Conservation (phyloP, 495 filamentous ascomycete species). For the Aspergillus campestris region DNA sequence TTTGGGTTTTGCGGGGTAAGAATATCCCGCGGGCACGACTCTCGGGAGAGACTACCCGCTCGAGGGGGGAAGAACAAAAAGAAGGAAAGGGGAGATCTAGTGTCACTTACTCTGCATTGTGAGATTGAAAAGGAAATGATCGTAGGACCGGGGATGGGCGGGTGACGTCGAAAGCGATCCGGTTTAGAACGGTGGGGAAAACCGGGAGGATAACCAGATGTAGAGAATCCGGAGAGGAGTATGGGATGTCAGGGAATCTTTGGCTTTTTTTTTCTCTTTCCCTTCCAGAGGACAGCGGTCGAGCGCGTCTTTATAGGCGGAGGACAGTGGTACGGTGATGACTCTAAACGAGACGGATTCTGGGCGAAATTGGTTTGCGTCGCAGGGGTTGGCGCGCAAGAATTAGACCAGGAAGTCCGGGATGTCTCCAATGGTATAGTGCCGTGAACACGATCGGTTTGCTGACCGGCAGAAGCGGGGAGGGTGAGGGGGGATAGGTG, state of each 20-base stretch:
- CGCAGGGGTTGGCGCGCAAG: background rate
- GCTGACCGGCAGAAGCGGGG: slow-evolving; percentile 7
- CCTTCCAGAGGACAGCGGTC: too few relatives aligned
- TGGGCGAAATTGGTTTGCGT: slow-evolving; percentile 2
- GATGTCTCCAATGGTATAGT: background rate
- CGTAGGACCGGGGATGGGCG: background rate
- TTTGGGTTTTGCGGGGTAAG: slow-evolving; percentile 7
- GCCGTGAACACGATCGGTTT: slow-evolving; percentile 4
- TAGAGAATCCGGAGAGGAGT: too few relatives aligned
- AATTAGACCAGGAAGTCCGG: slow-evolving; percentile 4
- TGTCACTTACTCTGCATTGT: slow-evolving; percentile 20
- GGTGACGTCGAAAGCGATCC: slow-evolving; percentile 3
- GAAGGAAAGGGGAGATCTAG: background rate
- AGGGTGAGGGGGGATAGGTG: slow-evolving; percentile 17
- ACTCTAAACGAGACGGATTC: too few relatives aligned
- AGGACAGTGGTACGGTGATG: too few relatives aligned
- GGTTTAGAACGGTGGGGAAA: too few relatives aligned
- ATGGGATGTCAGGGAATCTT: too few relatives aligned
- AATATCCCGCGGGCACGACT: slow-evolving; percentile 5
- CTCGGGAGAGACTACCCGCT: slow-evolving; percentile 2
- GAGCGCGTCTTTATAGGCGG: too few relatives aligned
- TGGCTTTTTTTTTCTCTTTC: too few relatives aligned
- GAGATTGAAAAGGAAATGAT: slow-evolving; percentile 5
- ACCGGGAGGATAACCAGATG: too few relatives aligned
- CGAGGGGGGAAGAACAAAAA: background rate